Conservation (phyloP, 2,329 filamentous ascomycete species). For the Colletotrichum tropicale region DNA sequence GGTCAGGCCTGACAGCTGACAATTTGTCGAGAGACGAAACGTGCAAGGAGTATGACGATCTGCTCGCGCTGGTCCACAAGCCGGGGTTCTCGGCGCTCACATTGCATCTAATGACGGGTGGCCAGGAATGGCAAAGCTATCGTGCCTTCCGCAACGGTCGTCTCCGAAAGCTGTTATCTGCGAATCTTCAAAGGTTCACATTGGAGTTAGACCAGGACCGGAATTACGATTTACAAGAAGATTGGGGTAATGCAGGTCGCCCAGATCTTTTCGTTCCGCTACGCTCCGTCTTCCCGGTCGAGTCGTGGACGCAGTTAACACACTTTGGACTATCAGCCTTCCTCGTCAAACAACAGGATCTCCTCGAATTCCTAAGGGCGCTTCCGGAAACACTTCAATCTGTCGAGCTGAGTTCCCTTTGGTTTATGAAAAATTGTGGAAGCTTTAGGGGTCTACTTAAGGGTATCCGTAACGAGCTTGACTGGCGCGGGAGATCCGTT, state of each 20-base stretch:
- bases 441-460: slow-evolving; percentile 20
- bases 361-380: slow-evolving; percentile 28
- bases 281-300: slow-evolving; percentile 30
- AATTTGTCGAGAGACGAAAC: slow-evolving; percentile 28
- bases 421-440: slow-evolving; percentile 22
- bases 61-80: slow-evolving; percentile 24
- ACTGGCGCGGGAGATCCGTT: slow-evolving; percentile 15
- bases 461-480: slow-evolving; percentile 24
- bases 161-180: slow-evolving; percentile 22
- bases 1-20: slow-evolving; percentile 33
- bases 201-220: slow-evolving; percentile 23
- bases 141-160: slow-evolving; percentile 16
- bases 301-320: slow-evolving; percentile 28
- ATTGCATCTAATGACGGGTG: slow-evolving; percentile 25
- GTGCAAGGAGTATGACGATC: slow-evolving; percentile 27
- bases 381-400: slow-evolving; percentile 31
- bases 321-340: slow-evolving; percentile 34
- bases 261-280: slow-evolving; percentile 23
- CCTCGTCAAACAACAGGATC: slow-evolving; percentile 26
- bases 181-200: slow-evolving; percentile 25
- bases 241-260: neutral
- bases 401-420: slow-evolving; percentile 36
- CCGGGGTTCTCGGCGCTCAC: slow-evolving; percentile 31
- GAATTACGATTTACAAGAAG: neutral
- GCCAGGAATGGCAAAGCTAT: slow-evolving; percentile 4